Evolutionary conservation across 495 filamentous ascomycete genomes (phyloP), one percentile per base, ranked within the genome.

Genomic region (Talaromyces wortmannii): DNA sequence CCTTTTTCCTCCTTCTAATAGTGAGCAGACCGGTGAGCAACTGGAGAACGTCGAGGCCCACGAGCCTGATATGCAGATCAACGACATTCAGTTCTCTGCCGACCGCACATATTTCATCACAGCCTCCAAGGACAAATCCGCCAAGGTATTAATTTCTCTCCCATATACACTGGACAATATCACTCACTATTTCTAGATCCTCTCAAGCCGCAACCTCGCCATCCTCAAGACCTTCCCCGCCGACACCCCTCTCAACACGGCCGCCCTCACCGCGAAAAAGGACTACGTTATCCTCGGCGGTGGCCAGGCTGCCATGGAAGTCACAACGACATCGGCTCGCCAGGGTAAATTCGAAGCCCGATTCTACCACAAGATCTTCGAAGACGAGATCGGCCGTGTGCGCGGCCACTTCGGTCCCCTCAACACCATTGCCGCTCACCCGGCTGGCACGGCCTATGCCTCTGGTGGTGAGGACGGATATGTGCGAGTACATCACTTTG

Each of bases 311-410:
- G 94, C 94, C 63, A 96, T 96, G 90, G 94, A 97, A 71, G 94
- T 98, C 69, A 98, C 94, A n/a, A 95, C 89, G 15, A 98, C 94
- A 43, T 86, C 85, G 30, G 84, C 89, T 10, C 82, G 94, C 48
- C 94, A 97, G 73, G 94, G 94, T 71, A 97, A 97, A 74, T 98
- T 98, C 79, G 94, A 98, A 71, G 95, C 94, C 23, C 83, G 94
- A 50, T 97, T 98, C 80, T 98, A 95, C 79, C 94, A 98, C 83
- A 96, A 92, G 78, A 84, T 98, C 63, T 97, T 98, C 70, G 91
- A 95, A 73, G 92, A 97, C 68, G 94, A 98, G 79, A 95, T 97
- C 68, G 95, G 94, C 58, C 83, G 94, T 71, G 94, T 98, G 59
- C 80, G 90, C 61, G 94, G 94, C 47, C 94, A 98, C 73, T 98